Evolutionary conservation across 306 rosid genomes (phyloP).

Genomic region (Lithocarpus polystachyus): DNA sequence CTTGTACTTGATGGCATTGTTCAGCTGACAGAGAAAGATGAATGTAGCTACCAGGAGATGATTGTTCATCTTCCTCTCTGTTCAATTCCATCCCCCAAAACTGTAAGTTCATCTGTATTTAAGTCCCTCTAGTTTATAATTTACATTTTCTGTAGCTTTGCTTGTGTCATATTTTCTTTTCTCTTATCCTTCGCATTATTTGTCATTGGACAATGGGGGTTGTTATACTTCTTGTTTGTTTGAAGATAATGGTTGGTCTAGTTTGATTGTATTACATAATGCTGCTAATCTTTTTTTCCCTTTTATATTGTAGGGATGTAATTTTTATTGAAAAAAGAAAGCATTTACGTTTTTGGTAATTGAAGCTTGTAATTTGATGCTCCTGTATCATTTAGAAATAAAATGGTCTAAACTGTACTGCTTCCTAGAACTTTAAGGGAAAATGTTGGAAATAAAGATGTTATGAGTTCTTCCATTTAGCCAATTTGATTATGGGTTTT

Average conservation of each 20-base stretch:
- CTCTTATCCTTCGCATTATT: neutral
- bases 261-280: neutral
- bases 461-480: neutral
- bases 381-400: neutral
- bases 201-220: neutral
- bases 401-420: neutral
- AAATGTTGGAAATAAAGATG: neutral
- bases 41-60: conserved; percentile 99
- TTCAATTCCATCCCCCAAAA: conserved; percentile 79
- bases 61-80: conserved; percentile 96
- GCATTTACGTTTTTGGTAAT: neutral
- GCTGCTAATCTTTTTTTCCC: neutral
- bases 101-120: conserved; percentile 40
- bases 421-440: neutral
- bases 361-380: neutral
- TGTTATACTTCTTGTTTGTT: neutral
- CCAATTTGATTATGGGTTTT: neutral
- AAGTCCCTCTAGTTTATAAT: neutral
- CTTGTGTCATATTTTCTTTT: neutral
- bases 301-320: neutral
- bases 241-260: neutral
- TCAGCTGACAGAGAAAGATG: conserved; percentile 95
- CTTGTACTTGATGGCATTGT: conserved; percentile 98
- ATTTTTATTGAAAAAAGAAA: neutral
- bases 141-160: neutral